These are phyloP conservation scores for Collariella sp. DNA, from an alignment of 495 filamentous ascomycete genomes.

Conservation along the genomic window DNA sequence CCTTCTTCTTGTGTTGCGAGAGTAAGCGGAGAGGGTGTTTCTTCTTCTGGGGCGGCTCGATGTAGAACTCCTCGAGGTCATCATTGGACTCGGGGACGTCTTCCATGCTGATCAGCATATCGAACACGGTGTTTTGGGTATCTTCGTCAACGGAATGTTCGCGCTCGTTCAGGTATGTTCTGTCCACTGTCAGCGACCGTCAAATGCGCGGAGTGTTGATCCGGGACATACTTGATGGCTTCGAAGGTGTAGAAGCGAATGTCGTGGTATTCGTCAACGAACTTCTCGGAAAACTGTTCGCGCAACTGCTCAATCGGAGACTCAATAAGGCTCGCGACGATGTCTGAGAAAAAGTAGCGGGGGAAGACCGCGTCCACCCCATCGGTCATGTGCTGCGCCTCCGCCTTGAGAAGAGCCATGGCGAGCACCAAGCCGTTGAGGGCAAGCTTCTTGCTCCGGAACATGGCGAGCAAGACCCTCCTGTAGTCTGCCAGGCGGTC, in stretches of 20 bases:
- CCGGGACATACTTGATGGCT: slow-evolving; percentile 51
- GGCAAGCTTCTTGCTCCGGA: slow-evolving; percentile 45
- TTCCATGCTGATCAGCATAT: slow-evolving; percentile 57
- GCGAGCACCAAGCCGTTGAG: slow-evolving; percentile 61
- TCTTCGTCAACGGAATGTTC: slow-evolving; percentile 33
- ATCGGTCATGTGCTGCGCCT: slow-evolving; percentile 52
- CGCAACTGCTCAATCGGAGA: slow-evolving; percentile 48
- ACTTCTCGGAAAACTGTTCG: slow-evolving; percentile 67
- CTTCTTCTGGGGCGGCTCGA: slow-evolving; percentile 42
- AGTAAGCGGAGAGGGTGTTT: slow-evolving; percentile 46
- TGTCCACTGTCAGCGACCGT: slow-evolving; percentile 17
- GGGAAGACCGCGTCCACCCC: slow-evolving; percentile 59
- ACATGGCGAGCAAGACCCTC: slow-evolving; percentile 43
- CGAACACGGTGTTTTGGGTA: slow-evolving; percentile 47
- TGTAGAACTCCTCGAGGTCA: slow-evolving; percentile 59
- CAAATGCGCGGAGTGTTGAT: not conserved
- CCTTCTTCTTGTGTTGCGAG: slow-evolving; percentile 58
- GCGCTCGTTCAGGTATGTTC: slow-evolving; percentile 31
- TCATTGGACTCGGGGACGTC: slow-evolving; percentile 52
- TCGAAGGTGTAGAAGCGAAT: slow-evolving; percentile 73
- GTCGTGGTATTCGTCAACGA: slow-evolving; percentile 71
- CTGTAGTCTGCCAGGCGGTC: slow-evolving; percentile 64
- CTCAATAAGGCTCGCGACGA: slow-evolving; percentile 56
- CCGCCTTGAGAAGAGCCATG: slow-evolving; percentile 77
- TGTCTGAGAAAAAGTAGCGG: slow-evolving; percentile 49